Conservation (phyloP, 257 asterid genomes). For the Scutellaria minor region DNA sequence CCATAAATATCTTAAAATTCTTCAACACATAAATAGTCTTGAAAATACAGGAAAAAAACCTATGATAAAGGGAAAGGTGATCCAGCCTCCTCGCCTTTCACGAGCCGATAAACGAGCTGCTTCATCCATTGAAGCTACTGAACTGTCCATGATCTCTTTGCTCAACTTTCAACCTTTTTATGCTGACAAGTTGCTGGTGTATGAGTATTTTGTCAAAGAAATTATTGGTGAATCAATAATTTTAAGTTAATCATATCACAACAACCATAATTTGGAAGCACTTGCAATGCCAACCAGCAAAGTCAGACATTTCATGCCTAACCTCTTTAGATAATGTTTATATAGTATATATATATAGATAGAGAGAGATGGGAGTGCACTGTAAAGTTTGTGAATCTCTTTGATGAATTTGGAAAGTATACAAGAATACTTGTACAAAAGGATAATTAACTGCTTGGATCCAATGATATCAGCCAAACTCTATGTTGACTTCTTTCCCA, state of each 20-base stretch:
- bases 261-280: slow-evolving; percentile 20
- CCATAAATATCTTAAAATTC: slow-evolving; percentile 5
- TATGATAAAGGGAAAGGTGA: slow-evolving; percentile 63
- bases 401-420: no score
- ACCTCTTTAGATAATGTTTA: slow-evolving; percentile 12
- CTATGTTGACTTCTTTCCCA: no score
- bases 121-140: slow-evolving; percentile 39
- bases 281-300: slow-evolving; percentile 37
- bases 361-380: no score
- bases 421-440: no score
- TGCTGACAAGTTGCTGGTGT: slow-evolving; percentile 14
- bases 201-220: neutral
- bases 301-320: slow-evolving; percentile 31
- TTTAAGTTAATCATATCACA: slow-evolving; percentile 6
- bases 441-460: no score
- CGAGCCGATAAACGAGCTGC: slow-evolving; percentile 23
- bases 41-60: slow-evolving; percentile 34
- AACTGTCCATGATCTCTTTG: slow-evolving; percentile 31
- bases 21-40: neutral
- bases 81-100: slow-evolving; percentile 56
- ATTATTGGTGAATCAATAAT: slow-evolving; percentile 26
- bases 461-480: no score
- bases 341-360: no score
- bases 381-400: no score
- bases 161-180: slow-evolving; percentile 17